Conservation (phyloP, 108 stramenopile species). For the Nitzschia sp. region DNA sequence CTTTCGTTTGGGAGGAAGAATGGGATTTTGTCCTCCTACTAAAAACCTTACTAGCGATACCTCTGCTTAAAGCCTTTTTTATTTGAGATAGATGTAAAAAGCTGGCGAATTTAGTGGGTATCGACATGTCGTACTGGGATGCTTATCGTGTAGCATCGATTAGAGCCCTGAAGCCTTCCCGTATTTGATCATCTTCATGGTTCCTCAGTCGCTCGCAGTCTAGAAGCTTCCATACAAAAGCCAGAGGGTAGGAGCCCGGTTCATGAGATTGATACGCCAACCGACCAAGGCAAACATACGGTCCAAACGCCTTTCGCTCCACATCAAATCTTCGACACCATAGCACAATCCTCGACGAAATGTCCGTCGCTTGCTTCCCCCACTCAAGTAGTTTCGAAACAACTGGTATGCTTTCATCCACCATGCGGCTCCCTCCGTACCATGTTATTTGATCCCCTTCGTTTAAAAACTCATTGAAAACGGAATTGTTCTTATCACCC, state of each 20-base stretch:
- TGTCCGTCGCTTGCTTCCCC: slow-evolving; percentile 35
- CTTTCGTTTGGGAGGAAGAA: slow-evolving; percentile 30
- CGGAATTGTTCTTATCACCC: slow-evolving; percentile 25
- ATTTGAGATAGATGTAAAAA: too few species aligned
- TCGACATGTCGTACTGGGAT: background rate
- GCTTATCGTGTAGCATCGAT: too few species aligned
- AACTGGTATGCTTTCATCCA: slow-evolving; percentile 57
- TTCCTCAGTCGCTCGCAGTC: slow-evolving; percentile 53
- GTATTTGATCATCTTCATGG: background rate
- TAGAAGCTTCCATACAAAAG: slow-evolving; percentile 75
- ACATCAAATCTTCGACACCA: slow-evolving; percentile 67
- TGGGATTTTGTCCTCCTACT: background rate
- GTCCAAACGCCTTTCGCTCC: slow-evolving; percentile 36
- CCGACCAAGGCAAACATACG: slow-evolving; percentile 63
- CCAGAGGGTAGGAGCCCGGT: slow-evolving; percentile 53
- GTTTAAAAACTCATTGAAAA: slow-evolving; percentile 64
- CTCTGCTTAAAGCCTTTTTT: slow-evolving; percentile 3
- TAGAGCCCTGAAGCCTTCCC: slow-evolving; percentile 8
- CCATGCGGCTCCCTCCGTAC: slow-evolving; percentile 80
- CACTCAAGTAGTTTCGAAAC: slow-evolving; percentile 60
- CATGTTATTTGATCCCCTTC: slow-evolving; percentile 64
- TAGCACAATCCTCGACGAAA: slow-evolving; percentile 52
- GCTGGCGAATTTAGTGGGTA: too few species aligned
- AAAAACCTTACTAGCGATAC: background rate
- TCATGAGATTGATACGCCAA: slow-evolving; percentile 58